Evolutionary conservation across 345 rosid genomes (phyloP).

Genomic region (Citrus trifoliata): DNA sequence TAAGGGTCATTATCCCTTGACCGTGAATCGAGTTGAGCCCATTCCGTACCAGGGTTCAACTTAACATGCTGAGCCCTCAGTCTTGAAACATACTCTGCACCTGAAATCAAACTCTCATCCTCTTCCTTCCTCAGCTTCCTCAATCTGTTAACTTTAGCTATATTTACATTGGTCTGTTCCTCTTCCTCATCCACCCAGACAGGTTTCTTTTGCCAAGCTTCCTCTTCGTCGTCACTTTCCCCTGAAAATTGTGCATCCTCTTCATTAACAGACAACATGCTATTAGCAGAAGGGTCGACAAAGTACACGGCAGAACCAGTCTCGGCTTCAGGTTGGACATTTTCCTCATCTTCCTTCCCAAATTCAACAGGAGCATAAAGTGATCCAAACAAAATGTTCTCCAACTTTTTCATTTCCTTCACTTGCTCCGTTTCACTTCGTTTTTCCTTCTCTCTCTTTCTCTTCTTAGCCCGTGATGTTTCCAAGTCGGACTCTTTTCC

Average conservation of each 20-base stretch:
- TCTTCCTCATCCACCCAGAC: conserved; percentile 97
- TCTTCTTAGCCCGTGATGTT: conserved; percentile 44
- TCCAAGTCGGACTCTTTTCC: conserved; percentile 32
- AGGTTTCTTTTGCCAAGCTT: conserved; percentile 42
- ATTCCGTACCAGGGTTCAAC: conserved; percentile 81
- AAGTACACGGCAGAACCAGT: conserved; percentile 51
- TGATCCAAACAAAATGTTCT: conserved; percentile 72
- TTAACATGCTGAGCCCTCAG: conserved; percentile 84
- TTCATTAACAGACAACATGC: conserved; percentile 27
- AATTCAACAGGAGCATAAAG: conserved; percentile 71
- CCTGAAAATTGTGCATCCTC: conserved; percentile 37
- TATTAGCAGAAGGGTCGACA: conserved; percentile 50
- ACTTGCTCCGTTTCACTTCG: conserved; percentile 44
- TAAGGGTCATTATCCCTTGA: conserved; percentile 16
- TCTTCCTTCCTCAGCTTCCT: conserved; percentile 91
- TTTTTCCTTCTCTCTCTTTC: conserved; percentile 53
- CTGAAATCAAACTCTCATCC: conserved; percentile 65
- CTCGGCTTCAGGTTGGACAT: conserved; percentile 17
- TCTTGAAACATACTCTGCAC: conserved; percentile 68
- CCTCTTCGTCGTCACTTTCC: conserved; percentile 36
- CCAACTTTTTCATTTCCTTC: conserved; percentile 68
- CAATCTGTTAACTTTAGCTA: conserved; percentile 64
- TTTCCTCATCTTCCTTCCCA: conserved; percentile 45
- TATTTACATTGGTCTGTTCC: conserved; percentile 46
- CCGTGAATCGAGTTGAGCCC: conserved; percentile 60